These are phyloP conservation scores for Talaromyces wortmannii DNA, from an alignment of 495 filamentous ascomycete species.

Conservation along the genomic window DNA sequence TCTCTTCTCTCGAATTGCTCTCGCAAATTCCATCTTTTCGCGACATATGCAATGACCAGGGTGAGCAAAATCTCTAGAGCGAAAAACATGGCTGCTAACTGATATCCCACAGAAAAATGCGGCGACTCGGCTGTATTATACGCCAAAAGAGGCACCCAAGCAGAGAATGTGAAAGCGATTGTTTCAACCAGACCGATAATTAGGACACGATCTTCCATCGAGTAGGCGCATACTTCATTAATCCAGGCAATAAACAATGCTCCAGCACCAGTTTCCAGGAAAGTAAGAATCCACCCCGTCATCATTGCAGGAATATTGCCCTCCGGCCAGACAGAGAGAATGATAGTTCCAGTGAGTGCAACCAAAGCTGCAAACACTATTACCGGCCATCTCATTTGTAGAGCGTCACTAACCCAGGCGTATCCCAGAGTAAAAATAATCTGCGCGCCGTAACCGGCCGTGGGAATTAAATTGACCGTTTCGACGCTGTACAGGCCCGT, in stretches of 20 bases:
- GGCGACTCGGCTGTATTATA: constrained; percentile 15
- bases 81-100: not conserved
- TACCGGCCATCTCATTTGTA: constrained; percentile 11
- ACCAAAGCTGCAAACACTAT: constrained; percentile 9
- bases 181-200: not conserved
- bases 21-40: not conserved
- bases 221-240: not conserved
- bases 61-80: not conserved
- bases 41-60: not conserved
- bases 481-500: constrained; percentile 34
- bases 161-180: not conserved
- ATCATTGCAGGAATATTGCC: constrained; percentile 16
- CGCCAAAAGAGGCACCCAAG: constrained; percentile 3
- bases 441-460: constrained; percentile 13
- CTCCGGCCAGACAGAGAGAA: constrained; percentile 15
- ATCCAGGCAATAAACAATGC: constrained; percentile 14
- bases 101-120: constrained; percentile 15
- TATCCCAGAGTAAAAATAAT: constrained; percentile 18
- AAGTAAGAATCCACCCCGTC: constrained; percentile 16
- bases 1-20: not conserved
- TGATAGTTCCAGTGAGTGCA: constrained; percentile 12
- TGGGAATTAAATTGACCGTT: constrained; percentile 32
- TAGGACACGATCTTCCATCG: not conserved
- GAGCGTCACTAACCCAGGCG: constrained; percentile 13
- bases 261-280: constrained; percentile 11